Base-by-base conservation (phyloP, 495 filamentous ascomycete genomes). In the Oidiodendron maius region DNA sequence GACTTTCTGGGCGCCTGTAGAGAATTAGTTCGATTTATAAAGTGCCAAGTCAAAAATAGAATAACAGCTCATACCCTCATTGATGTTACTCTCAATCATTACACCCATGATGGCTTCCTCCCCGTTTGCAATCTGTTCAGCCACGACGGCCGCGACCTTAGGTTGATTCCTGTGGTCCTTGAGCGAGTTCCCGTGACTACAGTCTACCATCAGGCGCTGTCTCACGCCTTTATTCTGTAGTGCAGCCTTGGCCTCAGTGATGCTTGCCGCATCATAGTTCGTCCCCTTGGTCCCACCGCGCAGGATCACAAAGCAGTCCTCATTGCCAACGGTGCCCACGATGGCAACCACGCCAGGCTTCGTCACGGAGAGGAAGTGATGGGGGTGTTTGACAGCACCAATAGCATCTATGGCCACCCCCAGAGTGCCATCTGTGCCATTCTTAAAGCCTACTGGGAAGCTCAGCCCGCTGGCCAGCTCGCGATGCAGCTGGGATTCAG, bases 361-460 rank as follows among this genome's bases (percentile, higher is more conserved):
- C 6, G 93, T 97, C 48, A 99, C 94, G 10, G 89, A 95, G 54
- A 99, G 74, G 81, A 99, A 99, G 72, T 97, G 94, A 59, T 99
- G 94, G 17, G 89, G 87, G 56, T 95, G 87, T 60, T 76, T 82
- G 11, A 96, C 93, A 16, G 94, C 86, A 46, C 91, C 91, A 67
- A 97, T 96, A 39, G 94, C 94, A 70, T 99, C 94, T 51, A 99
- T 86, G 1, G 94, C 90, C 2, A 97, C 88, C 48, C 83, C 80
- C 30, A 97, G 68, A 1, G 84, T 83, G 16, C 94, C 94, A 64
- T 99, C 94, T 22, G 94, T 99, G 48, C 94, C 94, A 65, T 99
- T 99, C 77, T 99, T 99, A 82, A 99, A 99, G 35, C 94, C 94
- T 11, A 99, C 89, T 2, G 94, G 93, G 81, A 97, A 99, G 44